Evolutionary conservation across 2,329 filamentous ascomycete species (phyloP).

Genomic region (Pseudocercospora fijiensis): DNA sequence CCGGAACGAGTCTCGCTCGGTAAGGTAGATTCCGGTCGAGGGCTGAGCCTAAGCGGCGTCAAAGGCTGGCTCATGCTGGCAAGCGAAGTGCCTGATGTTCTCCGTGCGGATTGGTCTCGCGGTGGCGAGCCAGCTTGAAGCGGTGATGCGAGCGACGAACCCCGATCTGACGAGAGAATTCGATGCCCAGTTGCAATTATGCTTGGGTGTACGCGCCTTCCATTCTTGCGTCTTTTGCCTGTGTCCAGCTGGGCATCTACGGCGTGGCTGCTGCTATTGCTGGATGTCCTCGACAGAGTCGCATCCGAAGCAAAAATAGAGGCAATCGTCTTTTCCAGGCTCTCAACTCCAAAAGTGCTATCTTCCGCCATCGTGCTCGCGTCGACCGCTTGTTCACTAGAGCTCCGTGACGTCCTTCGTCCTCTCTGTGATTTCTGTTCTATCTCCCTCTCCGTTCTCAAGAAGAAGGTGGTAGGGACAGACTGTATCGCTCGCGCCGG

Average conservation of each 20-base stretch:
- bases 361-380: slow-evolving; percentile 40
- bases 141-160: slow-evolving; percentile 29
- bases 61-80: slow-evolving; percentile 42
- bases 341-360: slow-evolving; percentile 58
- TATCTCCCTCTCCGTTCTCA: slow-evolving; percentile 55
- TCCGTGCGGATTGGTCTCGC: slow-evolving; percentile 28
- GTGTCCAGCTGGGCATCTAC: slow-evolving; percentile 22
- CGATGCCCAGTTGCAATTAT: slow-evolving; percentile 37
- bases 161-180: slow-evolving; percentile 37
- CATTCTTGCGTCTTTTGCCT: slow-evolving; percentile 34
- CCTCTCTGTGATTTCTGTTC: slow-evolving; percentile 36
- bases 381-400: slow-evolving; percentile 25
- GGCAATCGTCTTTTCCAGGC: slow-evolving; percentile 54
- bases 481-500: slow-evolving; percentile 30
- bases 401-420: slow-evolving; percentile 29
- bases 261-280: slow-evolving; percentile 28
- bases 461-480: slow-evolving; percentile 59
- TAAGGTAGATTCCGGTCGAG: slow-evolving; percentile 51
- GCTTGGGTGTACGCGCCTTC: slow-evolving; percentile 40
- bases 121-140: slow-evolving; percentile 28
- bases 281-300: slow-evolving; percentile 29
- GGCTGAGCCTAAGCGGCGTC: slow-evolving; percentile 50
- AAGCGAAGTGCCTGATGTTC: slow-evolving; percentile 30
- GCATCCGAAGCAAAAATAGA: slow-evolving; percentile 41
- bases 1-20: slow-evolving; percentile 61